Percentiles rank a stretch among this genome's conserved stretches.
Evolutionary conservation across 2,329 filamentous ascomycete genomes (phyloP).

Genomic region (Exophiala oligosperma): DNA sequence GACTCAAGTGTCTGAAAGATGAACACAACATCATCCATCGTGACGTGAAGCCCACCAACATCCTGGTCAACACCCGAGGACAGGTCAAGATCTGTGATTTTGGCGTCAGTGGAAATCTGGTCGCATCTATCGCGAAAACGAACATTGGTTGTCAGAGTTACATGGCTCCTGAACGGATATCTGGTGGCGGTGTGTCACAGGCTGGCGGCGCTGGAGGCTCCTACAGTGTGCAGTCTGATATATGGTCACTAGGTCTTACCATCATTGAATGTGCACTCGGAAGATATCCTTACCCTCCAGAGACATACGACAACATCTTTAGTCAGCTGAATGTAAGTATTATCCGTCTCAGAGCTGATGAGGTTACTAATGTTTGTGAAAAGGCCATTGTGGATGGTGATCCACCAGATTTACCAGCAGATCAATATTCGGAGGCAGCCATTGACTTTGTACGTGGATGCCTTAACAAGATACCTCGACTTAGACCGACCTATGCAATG

Average conservation of each 20-base stretch:
- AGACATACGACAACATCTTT: constrained; percentile 98
- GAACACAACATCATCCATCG: constrained; percentile 99
- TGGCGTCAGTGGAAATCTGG: constrained; percentile 92
- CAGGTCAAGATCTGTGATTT: constrained; percentile 99
- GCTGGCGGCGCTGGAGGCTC: constrained; percentile 74
- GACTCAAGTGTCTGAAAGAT: constrained; percentile 89
- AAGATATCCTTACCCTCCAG: constrained; percentile 91
- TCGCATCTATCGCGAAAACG: constrained; percentile 96
- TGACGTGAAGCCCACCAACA: constrained; percentile 99
- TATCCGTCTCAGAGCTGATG: no score
- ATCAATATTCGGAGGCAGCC: constrained; percentile 75
- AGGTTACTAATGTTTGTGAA: constrained; percentile 1
- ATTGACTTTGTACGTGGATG: constrained; percentile 86
- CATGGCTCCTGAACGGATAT: constrained; percentile 96
- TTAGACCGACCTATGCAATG: constrained; percentile 91
- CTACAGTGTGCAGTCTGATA: constrained; percentile 96
- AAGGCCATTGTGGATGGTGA: constrained; percentile 97
- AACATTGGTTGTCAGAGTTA: constrained; percentile 99
- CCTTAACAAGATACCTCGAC: constrained; percentile 86
- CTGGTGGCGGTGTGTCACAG: constrained; percentile 75
- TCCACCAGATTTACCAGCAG: constrained; percentile 79
- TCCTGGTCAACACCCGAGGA: constrained; percentile 82
- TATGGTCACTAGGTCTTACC: constrained; percentile 92
- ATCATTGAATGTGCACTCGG: constrained; percentile 96
- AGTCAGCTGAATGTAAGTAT: constrained; percentile 87